Percentiles rank a stretch among this genome's conserved stretches.
These are phyloP conservation scores for Xylaria bambusicola DNA, from an alignment of 495 filamentous ascomycete species.

Conservation along the genomic window DNA sequence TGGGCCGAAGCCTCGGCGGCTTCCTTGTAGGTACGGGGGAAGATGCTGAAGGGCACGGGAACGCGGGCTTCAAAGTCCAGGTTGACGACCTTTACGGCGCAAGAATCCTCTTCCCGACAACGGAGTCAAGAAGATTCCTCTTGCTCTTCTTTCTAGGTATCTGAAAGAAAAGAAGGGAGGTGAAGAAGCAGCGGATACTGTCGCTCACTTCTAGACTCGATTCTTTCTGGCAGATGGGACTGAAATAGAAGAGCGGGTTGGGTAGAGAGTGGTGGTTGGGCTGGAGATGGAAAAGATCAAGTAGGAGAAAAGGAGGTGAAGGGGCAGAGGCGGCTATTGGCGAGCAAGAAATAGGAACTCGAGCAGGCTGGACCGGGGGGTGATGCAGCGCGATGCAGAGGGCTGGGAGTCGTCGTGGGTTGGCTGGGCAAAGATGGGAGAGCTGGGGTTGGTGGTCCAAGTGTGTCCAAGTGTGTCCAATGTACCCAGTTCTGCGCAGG, in stretches of 20 bases:
- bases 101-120: constrained; percentile 84
- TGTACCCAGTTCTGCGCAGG: too few species aligned
- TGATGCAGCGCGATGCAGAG: too few species aligned
- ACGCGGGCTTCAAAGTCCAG: constrained; percentile 99
- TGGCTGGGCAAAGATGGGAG: constrained; percentile 1
- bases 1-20: constrained; percentile 67
- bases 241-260: constrained; percentile 29
- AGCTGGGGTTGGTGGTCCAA: neutral
- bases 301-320: constrained; percentile 39
- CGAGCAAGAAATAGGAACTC: constrained; percentile 37
- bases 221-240: constrained; percentile 36
- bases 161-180: constrained; percentile 51
- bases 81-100: constrained; percentile 76
- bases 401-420: neutral
- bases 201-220: constrained; percentile 37
- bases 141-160: constrained; percentile 60
- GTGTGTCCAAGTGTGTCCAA: too few species aligned
- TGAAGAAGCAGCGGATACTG: constrained; percentile 26
- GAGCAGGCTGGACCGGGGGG: constrained; percentile 28
- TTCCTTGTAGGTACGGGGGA: constrained; percentile 98
- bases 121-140: constrained; percentile 90
- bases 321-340: constrained; percentile 35
- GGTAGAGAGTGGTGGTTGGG: constrained; percentile 31
- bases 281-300: constrained; percentile 34
- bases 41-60: constrained; percentile 99